A percentile compares a stretch with the other conserved stretches of the same genome.
These are phyloP conservation scores for Cryphonectria japonica DNA, from an alignment of 2,329 filamentous ascomycete genomes.

Conservation along the genomic window DNA sequence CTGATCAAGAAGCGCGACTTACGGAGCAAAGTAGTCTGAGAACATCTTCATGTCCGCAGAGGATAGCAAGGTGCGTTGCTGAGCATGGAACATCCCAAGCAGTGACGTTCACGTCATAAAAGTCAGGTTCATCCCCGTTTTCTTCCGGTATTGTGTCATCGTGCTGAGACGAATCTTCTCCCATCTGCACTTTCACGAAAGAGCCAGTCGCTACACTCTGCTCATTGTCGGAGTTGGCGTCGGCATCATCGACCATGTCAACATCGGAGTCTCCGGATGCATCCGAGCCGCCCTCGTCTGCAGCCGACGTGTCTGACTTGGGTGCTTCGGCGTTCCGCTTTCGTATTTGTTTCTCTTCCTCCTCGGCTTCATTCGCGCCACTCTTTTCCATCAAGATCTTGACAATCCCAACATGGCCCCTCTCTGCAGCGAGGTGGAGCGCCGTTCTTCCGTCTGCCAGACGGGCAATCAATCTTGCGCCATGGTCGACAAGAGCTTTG, in stretches of 20 bases:
- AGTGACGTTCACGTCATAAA: slow-evolving; percentile 77
- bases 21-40: slow-evolving; percentile 68
- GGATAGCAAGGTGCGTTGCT: slow-evolving; percentile 78
- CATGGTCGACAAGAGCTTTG: slow-evolving; percentile 69
- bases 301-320: slow-evolving; percentile 33
- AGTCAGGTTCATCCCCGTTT: slow-evolving; percentile 71
- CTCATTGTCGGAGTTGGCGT: slow-evolving; percentile 55
- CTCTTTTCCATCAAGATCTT: slow-evolving; percentile 75
- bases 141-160: slow-evolving; percentile 56
- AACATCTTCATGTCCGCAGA: slow-evolving; percentile 70
- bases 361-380: slow-evolving; percentile 70
- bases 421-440: slow-evolving; percentile 77
- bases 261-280: slow-evolving; percentile 47
- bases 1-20: slow-evolving; percentile 2
- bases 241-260: slow-evolving; percentile 49
- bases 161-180: slow-evolving; percentile 35
- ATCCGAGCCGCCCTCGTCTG: slow-evolving; percentile 37
- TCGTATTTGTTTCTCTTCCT: slow-evolving; percentile 61
- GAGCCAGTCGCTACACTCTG: slow-evolving; percentile 68
- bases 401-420: slow-evolving; percentile 71
- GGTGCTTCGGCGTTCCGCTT: slow-evolving; percentile 42
- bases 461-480: slow-evolving; percentile 73
- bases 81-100: slow-evolving; percentile 79
- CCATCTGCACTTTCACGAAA: slow-evolving; percentile 68
- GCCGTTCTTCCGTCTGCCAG: slow-evolving; percentile 80